These are phyloP conservation scores for Dunaliella sp. DNA, from an alignment of 139 green algal genomes.

Conservation along the genomic window DNA sequence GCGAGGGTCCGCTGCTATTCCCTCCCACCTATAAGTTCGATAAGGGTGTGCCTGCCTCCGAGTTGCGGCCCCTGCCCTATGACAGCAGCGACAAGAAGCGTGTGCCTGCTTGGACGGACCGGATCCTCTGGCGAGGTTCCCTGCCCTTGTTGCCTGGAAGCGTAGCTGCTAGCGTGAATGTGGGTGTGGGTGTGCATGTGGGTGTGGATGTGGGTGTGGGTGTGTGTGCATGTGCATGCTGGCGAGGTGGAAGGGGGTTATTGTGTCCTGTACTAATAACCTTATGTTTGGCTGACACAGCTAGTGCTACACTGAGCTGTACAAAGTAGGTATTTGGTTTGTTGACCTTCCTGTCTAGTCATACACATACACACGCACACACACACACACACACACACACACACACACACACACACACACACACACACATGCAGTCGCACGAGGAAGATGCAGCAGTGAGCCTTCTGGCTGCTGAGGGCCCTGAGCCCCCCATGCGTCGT, in stretches of 20 bases:
- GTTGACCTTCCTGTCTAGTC: too few relatives aligned
- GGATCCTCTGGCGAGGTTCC: constrained; percentile 84
- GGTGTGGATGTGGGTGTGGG: background rate
- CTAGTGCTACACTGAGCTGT: too few relatives aligned
- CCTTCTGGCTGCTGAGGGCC: too few relatives aligned
- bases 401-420: background rate
- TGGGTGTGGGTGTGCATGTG: background rate
- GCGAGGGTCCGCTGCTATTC: constrained; percentile 79
- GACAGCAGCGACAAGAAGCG: constrained; percentile 77
- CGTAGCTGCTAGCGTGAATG: background rate
- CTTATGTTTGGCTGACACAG: too few relatives aligned
- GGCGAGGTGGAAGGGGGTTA: background rate
- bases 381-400: constrained; percentile 3
- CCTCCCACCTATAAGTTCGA: constrained; percentile 94
- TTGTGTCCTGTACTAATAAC: too few relatives aligned
- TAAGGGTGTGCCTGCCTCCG: constrained; percentile 37
- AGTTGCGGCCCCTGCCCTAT: constrained; percentile 27
- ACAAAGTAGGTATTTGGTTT: too few relatives aligned
- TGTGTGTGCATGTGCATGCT: background rate
- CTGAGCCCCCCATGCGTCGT: too few relatives aligned
- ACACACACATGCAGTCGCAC: background rate
- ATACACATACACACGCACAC: background rate
- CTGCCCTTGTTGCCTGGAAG: background rate
- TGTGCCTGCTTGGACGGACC: constrained; percentile 88
- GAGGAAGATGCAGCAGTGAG: constrained; percentile 4